Percentiles rank a stretch among this genome's conserved stretches.
Evolutionary conservation across 495 filamentous ascomycete species (phyloP).

Genomic region (Hypoxylon rickii): DNA sequence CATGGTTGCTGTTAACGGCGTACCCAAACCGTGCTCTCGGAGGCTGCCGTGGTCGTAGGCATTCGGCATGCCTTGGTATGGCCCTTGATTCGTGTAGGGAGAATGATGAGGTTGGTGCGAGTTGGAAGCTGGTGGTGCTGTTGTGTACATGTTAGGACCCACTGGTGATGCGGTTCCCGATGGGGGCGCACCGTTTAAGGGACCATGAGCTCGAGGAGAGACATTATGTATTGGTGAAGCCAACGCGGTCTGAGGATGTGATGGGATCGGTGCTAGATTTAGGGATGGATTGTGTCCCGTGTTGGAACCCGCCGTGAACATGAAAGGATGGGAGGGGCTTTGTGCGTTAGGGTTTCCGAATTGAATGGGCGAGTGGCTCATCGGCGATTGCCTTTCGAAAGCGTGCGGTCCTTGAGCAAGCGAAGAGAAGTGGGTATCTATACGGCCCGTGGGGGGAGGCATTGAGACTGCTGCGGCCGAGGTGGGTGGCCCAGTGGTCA

Average conservation of each 20-base stretch:
- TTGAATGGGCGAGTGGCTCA: conserved; percentile 38
- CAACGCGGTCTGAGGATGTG: conserved; percentile 35
- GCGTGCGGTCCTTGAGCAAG: conserved; percentile 31
- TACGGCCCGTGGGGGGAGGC: conserved; percentile 38
- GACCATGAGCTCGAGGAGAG: conserved; percentile 35
- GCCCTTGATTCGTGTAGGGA: conserved; percentile 35
- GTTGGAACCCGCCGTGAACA: conserved; percentile 33
- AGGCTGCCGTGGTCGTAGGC: conserved; percentile 40
- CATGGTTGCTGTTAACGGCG: conserved; percentile 37
- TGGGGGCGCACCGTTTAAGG: conserved; percentile 31
- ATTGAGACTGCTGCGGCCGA: conserved; percentile 36
- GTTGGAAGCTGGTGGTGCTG: conserved; percentile 37
- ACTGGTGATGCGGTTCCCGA: conserved; percentile 37
- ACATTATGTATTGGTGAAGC: conserved; percentile 38
- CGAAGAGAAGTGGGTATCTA: conserved; percentile 39
- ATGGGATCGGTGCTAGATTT: conserved; percentile 38
- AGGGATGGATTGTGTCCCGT: conserved; percentile 31
- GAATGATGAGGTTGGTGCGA: conserved; percentile 36
- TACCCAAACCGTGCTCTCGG: conserved; percentile 36
- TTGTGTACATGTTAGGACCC: conserved; percentile 39
- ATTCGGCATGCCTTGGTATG: conserved; percentile 35
- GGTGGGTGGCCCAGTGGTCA: conserved; percentile 35
- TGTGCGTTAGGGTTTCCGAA: conserved; percentile 31
- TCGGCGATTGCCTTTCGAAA: conserved; percentile 37
- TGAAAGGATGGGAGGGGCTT: conserved; percentile 33